These are phyloP conservation scores for Conticribra guillardii DNA, from an alignment of 108 stramenopile genomes.

Conservation along the genomic window DNA sequence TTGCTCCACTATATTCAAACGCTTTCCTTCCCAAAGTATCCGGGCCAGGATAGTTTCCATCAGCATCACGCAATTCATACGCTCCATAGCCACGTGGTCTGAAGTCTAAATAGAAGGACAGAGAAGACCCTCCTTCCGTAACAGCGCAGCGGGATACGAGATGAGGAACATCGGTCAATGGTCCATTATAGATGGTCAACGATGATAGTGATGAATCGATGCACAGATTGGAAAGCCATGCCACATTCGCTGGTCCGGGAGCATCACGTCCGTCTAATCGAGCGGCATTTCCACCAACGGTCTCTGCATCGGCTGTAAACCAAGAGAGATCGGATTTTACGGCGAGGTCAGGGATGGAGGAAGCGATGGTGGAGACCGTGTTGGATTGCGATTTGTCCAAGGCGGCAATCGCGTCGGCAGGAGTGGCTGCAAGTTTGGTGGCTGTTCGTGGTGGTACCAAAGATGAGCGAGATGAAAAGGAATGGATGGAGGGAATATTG, in stretches of 20 bases:
- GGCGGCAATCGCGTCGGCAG: slow-evolving; percentile 50
- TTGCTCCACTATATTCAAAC: slow-evolving; percentile 75
- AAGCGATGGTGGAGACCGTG: slow-evolving; percentile 54
- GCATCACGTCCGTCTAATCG: slow-evolving; percentile 70
- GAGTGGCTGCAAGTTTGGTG: not conserved
- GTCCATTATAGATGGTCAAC: slow-evolving; percentile 82
- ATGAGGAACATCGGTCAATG: slow-evolving; percentile 80
- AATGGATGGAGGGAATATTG: not conserved
- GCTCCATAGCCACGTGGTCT: slow-evolving; percentile 82
- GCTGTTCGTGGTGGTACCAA: slow-evolving; percentile 7
- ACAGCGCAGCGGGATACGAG: slow-evolving; percentile 62
- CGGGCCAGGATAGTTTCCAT: slow-evolving; percentile 80
- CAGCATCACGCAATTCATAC: slow-evolving; percentile 62
- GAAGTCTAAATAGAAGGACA: slow-evolving; percentile 66
- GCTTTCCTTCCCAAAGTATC: slow-evolving; percentile 74
- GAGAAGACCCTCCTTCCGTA: slow-evolving; percentile 1
- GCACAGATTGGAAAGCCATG: slow-evolving; percentile 65
- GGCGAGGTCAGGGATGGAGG: slow-evolving; percentile 66
- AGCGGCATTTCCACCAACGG: slow-evolving; percentile 43
- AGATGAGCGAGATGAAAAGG: not conserved
- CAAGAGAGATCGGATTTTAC: slow-evolving; percentile 68
- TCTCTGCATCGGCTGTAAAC: slow-evolving; percentile 25
- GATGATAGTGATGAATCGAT: slow-evolving; percentile 54
- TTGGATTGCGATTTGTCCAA: slow-evolving; percentile 58
- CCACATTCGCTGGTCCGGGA: slow-evolving; percentile 77